Conservation (phyloP, 495 filamentous ascomycete genomes). For the Podospora bellae-mahoneyi region DNA sequence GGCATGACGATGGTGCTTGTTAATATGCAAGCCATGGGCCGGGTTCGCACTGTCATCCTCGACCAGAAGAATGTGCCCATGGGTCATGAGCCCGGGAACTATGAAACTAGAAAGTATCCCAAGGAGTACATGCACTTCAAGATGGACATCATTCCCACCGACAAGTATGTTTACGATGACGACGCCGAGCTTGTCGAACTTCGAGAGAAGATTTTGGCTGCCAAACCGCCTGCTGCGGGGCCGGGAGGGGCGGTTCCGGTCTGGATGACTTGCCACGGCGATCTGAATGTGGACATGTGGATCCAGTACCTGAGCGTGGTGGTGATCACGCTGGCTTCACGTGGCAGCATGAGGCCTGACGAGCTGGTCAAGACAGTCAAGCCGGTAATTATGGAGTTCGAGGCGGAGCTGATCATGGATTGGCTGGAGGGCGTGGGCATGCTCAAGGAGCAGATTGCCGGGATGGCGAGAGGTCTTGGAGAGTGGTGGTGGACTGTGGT, state of each 20-base stretch:
- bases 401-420: constrained; percentile 60
- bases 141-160: constrained; percentile 56
- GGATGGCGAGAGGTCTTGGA: constrained; percentile 47
- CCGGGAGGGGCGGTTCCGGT: constrained; percentile 56
- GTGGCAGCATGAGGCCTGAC: constrained; percentile 54
- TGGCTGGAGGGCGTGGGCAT: constrained; percentile 59
- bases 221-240: constrained; percentile 30
- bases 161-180: constrained; percentile 58
- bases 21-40: constrained; percentile 61
- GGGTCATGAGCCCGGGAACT: constrained; percentile 68
- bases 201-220: constrained; percentile 31
- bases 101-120: constrained; percentile 68
- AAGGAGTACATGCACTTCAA: constrained; percentile 60
- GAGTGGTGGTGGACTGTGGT: constrained; percentile 71
- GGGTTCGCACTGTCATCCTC: constrained; percentile 52
- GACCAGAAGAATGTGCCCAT: constrained; percentile 65
- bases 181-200: constrained; percentile 47
- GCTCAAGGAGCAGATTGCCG: constrained; percentile 31
- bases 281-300: constrained; percentile 63
- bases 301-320: constrained; percentile 57
- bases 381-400: constrained; percentile 63
- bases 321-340: constrained; percentile 54
- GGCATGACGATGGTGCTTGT: constrained; percentile 66
- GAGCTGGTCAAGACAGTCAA: constrained; percentile 54
- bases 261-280: constrained; percentile 75